Conservation (phyloP, 2,329 filamentous ascomycete species). For the Stenocarpella maydis region DNA sequence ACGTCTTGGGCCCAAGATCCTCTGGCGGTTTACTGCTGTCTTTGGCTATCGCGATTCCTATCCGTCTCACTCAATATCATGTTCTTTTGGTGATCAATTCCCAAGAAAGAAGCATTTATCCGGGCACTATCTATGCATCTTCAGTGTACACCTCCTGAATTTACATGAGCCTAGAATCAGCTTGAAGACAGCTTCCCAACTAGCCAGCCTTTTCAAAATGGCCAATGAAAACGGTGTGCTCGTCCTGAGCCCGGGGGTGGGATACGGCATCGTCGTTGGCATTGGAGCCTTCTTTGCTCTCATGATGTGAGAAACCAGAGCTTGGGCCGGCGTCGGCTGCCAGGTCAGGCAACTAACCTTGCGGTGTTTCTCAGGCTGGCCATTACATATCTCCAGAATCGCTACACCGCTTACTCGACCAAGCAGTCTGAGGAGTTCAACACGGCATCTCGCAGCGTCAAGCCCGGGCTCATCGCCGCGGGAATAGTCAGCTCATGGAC, state of each 20-base stretch:
- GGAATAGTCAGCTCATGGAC: slow-evolving; percentile 59
- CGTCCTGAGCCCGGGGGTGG: slow-evolving; percentile 41
- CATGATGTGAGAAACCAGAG: slow-evolving; percentile 44
- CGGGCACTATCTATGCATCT: background rate
- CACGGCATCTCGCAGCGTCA: slow-evolving; percentile 53
- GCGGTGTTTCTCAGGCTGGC: slow-evolving; percentile 38
- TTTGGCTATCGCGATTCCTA: no score
- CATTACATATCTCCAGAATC: slow-evolving; percentile 52
- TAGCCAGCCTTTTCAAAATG: background rate
- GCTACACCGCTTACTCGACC: slow-evolving; percentile 49
- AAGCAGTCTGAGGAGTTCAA: slow-evolving; percentile 56
- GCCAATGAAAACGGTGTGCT: slow-evolving; percentile 26
- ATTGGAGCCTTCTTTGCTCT: slow-evolving; percentile 54
- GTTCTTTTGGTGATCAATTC: no score
- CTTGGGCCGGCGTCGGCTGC: background rate
- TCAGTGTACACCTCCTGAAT: background rate
- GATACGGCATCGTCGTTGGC: slow-evolving; percentile 60
- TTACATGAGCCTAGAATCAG: background rate
- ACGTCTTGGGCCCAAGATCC: background rate
- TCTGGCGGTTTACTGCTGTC: background rate
- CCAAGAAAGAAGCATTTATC: no score
- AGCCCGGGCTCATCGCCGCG: slow-evolving; percentile 54
- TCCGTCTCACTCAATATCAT: no score
- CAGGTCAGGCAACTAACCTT: background rate
- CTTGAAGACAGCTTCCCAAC: background rate